phyloP scores from a whole-genome alignment of 257 asterid species.

The Linderniella brevidens region DNA sequence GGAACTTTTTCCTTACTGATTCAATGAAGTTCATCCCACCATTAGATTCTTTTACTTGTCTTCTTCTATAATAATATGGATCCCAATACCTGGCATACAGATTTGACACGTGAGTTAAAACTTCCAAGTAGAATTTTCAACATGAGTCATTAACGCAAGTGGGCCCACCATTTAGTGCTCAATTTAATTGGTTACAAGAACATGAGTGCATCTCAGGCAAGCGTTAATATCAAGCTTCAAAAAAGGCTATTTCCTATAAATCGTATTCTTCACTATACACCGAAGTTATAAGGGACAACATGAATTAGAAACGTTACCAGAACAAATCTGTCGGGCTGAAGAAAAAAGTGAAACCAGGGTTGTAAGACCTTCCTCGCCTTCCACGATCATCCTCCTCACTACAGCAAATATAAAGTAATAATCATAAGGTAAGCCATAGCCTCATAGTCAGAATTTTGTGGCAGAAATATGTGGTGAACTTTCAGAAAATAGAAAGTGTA shows the following conservation, averaged over 20 bases:
- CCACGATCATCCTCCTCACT: slow-evolving; percentile 82
- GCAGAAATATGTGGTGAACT: slow-evolving; percentile 5
- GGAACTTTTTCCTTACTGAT: slow-evolving; percentile 40
- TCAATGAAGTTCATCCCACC: slow-evolving; percentile 86
- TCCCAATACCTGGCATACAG: slow-evolving; percentile 73
- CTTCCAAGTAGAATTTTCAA: no score
- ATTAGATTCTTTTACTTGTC: slow-evolving; percentile 31
- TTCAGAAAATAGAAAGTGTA: slow-evolving; percentile 15
- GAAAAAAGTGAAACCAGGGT: slow-evolving; percentile 39
- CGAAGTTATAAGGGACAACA: neutral
- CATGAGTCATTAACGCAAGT: no score
- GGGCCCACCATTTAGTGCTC: no score
- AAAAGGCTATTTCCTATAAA: no score
- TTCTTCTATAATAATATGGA: slow-evolving; percentile 83
- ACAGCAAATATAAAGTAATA: slow-evolving; percentile 13
- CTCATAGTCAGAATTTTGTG: neutral
- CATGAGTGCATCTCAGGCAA: slow-evolving; percentile 9
- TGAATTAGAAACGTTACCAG: slow-evolving; percentile 34
- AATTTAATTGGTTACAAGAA: slow-evolving; percentile 9
- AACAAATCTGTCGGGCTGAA: slow-evolving; percentile 63
- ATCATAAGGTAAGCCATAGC: neutral
- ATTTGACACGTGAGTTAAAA: slow-evolving; percentile 9
- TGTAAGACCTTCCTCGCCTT: slow-evolving; percentile 72
- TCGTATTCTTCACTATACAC: neutral
- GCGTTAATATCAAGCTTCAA: neutral